These are phyloP conservation scores for Sugiyamaella chiloensis DNA, from an alignment of 805 yeast genomes.

Conservation along the genomic window DNA sequence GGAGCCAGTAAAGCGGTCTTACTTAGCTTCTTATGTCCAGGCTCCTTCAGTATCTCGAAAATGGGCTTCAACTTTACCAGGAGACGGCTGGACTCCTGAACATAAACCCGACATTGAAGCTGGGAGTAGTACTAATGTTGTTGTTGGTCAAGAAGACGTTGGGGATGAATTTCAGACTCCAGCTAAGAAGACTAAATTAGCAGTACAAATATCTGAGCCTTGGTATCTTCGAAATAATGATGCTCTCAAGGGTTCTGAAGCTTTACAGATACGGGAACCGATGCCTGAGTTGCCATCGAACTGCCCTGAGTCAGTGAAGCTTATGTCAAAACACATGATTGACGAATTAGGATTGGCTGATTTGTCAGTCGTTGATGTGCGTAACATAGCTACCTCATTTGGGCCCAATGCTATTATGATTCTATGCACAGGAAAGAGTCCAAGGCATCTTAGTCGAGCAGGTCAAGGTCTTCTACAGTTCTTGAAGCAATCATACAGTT, in stretches of 20 bases:
- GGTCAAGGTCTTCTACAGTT: constrained; percentile 53
- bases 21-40: constrained; percentile 5
- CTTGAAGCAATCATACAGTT: constrained; percentile 51
- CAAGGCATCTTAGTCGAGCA: constrained; percentile 71
- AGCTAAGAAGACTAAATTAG: neutral
- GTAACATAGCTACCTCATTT: constrained; percentile 39
- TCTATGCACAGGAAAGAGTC: constrained; percentile 71
- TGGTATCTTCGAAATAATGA: constrained; percentile 25
- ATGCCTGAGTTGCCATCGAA: constrained; percentile 59
- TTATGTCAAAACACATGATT: constrained; percentile 47
- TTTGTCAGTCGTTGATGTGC: constrained; percentile 60
- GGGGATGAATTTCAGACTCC: neutral
- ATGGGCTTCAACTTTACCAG: constrained; percentile 2
- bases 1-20: constrained; percentile 11
- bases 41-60: constrained; percentile 3
- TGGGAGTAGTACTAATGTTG: neutral
- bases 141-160: constrained; percentile 1
- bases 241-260: constrained; percentile 8
- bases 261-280: constrained; percentile 17
- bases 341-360: constrained; percentile 64
- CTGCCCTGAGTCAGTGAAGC: constrained; percentile 52
- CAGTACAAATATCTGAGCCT: constrained; percentile 7
- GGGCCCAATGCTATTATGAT: constrained; percentile 49
- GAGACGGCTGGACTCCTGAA: neutral
- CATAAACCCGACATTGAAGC: neutral